A percentile compares a stretch with the other conserved stretches of the same genome.
Conservation (phyloP, 2,329 filamentous ascomycete genomes). For the Paracamarosporium sp. region DNA sequence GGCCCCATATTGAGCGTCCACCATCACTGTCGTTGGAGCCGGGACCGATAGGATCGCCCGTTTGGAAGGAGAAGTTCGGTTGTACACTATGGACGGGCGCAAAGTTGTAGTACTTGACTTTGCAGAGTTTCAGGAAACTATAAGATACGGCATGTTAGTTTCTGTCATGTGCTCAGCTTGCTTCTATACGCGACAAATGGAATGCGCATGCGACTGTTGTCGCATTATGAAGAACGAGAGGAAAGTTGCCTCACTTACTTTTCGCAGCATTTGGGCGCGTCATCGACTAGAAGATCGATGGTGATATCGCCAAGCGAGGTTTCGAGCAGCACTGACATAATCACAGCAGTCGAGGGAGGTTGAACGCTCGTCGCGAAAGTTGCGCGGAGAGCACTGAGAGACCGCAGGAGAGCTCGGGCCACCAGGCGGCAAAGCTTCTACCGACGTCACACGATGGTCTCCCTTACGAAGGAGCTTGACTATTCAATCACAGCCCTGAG, state of each 20-base stretch:
- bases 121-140: slow-evolving; percentile 98
- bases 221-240: slow-evolving; percentile 5
- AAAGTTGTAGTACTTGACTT: slow-evolving; percentile 99
- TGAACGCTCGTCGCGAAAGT: slow-evolving; percentile 28
- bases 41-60: slow-evolving; percentile 90
- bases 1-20: slow-evolving; percentile 90
- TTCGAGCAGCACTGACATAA: slow-evolving; percentile 92
- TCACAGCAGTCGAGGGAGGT: slow-evolving; percentile 8
- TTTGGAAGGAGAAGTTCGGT: slow-evolving; percentile 95
- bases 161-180: slow-evolving; percentile 60
- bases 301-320: slow-evolving; percentile 94
- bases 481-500: too few species aligned
- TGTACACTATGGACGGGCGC: slow-evolving; percentile 90
- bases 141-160: slow-evolving; percentile 57
- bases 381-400: slow-evolving; percentile 10
- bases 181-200: slow-evolving; percentile 36
- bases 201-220: slow-evolving; percentile 25
- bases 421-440: slow-evolving; percentile 1
- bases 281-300: slow-evolving; percentile 88
- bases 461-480: too few species aligned
- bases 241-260: slow-evolving; percentile 70
- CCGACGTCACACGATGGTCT: not conserved
- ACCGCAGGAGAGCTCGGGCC: slow-evolving; percentile 2
- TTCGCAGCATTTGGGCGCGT: slow-evolving; percentile 89
- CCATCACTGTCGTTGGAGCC: slow-evolving; percentile 86